Percentiles rank a stretch among this genome's conserved stretches.
These are phyloP conservation scores for Oryza nivara DNA, from an alignment of 176 grass and related monocot species.

Conservation along the genomic window DNA sequence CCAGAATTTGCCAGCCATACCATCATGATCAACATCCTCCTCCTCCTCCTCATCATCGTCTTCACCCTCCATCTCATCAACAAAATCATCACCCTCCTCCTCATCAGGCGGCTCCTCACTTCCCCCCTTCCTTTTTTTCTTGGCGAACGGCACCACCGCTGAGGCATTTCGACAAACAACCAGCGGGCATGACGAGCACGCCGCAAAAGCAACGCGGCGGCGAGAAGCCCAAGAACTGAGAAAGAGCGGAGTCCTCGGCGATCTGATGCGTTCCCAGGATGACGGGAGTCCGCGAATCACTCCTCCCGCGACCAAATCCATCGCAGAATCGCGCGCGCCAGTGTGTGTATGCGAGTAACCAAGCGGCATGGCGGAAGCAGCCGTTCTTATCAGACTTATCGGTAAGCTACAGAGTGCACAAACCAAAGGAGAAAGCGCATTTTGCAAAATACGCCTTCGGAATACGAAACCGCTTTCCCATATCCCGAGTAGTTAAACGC, in stretches of 20 bases:
- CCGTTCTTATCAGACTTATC: constrained; percentile 44
- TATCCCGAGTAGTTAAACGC: background rate
- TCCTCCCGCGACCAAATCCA: constrained; percentile 45
- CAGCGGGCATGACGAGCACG: constrained; percentile 25
- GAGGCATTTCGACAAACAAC: constrained; percentile 54
- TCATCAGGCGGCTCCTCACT: constrained; percentile 30
- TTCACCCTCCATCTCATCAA: constrained; percentile 33
- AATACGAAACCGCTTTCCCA: background rate
- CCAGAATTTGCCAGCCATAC: constrained; percentile 3
- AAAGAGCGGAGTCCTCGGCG: constrained; percentile 1
- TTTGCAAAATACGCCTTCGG: fast-evolving
- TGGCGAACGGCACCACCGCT: constrained; percentile 47
- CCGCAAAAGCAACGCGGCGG: background rate
- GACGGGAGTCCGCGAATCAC: constrained; percentile 4
- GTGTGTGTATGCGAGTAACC: background rate
- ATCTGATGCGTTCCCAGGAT: constrained; percentile 7
- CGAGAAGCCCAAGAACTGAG: background rate
- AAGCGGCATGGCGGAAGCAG: background rate
- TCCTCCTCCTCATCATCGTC: constrained; percentile 12
- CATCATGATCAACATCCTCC: background rate
- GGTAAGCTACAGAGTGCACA: background rate
- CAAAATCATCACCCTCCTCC: background rate
- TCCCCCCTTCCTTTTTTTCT: constrained; percentile 48
- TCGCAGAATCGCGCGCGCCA: background rate
- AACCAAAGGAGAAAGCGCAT: fast-evolving